These are phyloP conservation scores for Eucalyptus caleyi DNA, from an alignment of 345 rosid genomes.

Conservation along the genomic window DNA sequence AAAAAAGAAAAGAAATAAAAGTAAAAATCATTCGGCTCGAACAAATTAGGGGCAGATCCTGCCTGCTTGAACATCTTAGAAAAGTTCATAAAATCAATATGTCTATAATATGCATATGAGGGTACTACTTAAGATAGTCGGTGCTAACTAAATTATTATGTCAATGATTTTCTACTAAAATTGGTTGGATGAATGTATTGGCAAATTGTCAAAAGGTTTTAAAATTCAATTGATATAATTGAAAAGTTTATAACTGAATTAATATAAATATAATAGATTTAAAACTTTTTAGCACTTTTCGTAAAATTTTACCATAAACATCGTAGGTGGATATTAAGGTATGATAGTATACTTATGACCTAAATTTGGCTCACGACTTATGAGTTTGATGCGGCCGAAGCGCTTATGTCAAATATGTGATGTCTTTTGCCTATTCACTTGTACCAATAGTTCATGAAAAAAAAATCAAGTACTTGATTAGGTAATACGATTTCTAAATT, in stretches of 20 bases:
- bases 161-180: accelerated
- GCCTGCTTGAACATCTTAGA: neutral
- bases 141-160: too few species aligned
- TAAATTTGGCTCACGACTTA: neutral
- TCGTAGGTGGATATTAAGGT: neutral
- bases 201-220: too few species aligned
- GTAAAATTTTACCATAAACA: neutral
- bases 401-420: neutral
- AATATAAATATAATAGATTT: too few species aligned
- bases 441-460: neutral
- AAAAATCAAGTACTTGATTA: neutral
- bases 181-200: neutral
- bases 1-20: too few species aligned
- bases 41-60: neutral
- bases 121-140: neutral
- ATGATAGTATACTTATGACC: neutral
- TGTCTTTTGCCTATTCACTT: neutral
- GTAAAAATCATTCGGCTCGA: neutral
- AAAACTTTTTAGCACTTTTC: too few species aligned
- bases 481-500: neutral
- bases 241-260: accelerated
- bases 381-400: neutral
- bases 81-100: neutral
- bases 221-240: too few species aligned
- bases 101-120: neutral